Percentiles rank a stretch among this genome's conserved stretches.
Evolutionary conservation across 2,329 filamentous ascomycete genomes (phyloP).

Genomic region (Aureobasidium lini): DNA sequence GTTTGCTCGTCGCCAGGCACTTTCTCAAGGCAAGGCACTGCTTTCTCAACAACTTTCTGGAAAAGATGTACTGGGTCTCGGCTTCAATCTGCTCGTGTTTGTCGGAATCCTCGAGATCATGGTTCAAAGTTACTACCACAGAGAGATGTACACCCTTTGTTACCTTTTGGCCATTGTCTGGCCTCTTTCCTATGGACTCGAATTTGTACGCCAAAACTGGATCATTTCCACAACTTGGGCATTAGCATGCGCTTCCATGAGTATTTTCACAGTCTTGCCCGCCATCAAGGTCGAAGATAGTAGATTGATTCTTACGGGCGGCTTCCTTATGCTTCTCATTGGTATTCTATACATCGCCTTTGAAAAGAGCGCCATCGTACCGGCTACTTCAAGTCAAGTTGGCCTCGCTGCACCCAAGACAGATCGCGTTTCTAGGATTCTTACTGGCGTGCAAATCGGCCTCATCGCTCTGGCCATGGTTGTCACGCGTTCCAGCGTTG

Average conservation of each 20-base stretch:
- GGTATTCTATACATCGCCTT: slow-evolving; percentile 74
- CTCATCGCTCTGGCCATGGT: slow-evolving; percentile 73
- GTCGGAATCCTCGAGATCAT: slow-evolving; percentile 71
- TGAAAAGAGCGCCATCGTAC: slow-evolving; percentile 55
- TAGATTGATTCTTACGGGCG: slow-evolving; percentile 65
- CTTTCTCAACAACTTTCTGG: slow-evolving; percentile 62
- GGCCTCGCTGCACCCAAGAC: slow-evolving; percentile 24
- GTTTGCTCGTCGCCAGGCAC: slow-evolving; percentile 64
- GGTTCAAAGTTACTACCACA: slow-evolving; percentile 81
- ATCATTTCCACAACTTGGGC: slow-evolving; percentile 64
- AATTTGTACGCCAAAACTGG: slow-evolving; percentile 62
- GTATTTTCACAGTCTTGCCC: slow-evolving; percentile 79
- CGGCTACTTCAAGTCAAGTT: slow-evolving; percentile 29
- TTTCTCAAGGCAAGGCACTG: slow-evolving; percentile 57
- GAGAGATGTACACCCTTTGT: slow-evolving; percentile 75
- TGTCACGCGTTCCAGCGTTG: slow-evolving; percentile 78
- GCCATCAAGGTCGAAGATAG: slow-evolving; percentile 78
- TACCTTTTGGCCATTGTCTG: slow-evolving; percentile 72
- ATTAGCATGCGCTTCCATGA: slow-evolving; percentile 73
- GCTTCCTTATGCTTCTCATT: slow-evolving; percentile 65
- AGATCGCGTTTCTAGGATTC: slow-evolving; percentile 47
- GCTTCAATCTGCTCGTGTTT: slow-evolving; percentile 59
- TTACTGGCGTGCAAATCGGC: slow-evolving; percentile 61
- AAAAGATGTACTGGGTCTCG: slow-evolving; percentile 50
- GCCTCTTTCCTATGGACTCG: slow-evolving; percentile 65